Conservation (phyloP, 2,329 filamentous ascomycete species). For the Hymenotorrendiella dingleyae region DNA sequence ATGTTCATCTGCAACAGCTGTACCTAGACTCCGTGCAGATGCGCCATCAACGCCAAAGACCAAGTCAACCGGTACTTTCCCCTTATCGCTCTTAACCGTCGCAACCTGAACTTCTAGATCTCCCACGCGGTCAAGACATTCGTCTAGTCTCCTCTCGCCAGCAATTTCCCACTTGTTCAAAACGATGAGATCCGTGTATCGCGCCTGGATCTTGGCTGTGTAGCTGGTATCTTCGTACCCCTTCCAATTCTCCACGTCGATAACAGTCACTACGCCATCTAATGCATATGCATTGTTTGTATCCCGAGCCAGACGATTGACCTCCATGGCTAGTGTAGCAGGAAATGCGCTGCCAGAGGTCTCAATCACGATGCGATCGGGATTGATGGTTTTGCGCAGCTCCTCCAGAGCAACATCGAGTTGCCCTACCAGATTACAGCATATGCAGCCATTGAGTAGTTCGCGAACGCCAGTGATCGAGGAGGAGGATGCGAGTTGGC, state of each 20-base stretch:
- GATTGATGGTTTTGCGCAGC: constrained; percentile 52
- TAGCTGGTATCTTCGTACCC: constrained; percentile 67
- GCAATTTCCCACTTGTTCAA: constrained; percentile 69
- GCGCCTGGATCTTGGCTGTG: constrained; percentile 66
- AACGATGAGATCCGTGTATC: constrained; percentile 66
- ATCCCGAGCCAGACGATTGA: constrained; percentile 55
- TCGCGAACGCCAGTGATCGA: constrained; percentile 88
- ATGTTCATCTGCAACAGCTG: constrained; percentile 27
- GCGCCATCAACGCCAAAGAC: constrained; percentile 85
- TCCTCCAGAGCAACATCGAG: constrained; percentile 74
- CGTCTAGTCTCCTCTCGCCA: constrained; percentile 55
- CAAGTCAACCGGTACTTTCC: constrained; percentile 70
- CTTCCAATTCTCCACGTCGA: constrained; percentile 72
- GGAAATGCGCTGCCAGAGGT: constrained; percentile 65
- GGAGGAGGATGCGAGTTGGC: constrained; percentile 75
- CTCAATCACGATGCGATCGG: constrained; percentile 89
- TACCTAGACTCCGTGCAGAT: constrained; percentile 53
- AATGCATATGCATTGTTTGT: constrained; percentile 52
- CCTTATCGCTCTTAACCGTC: constrained; percentile 79
- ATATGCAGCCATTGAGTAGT: constrained; percentile 94
- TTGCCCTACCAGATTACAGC: constrained; percentile 95
- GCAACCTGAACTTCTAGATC: constrained; percentile 62
- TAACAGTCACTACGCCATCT: constrained; percentile 65
- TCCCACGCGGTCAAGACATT: constrained; percentile 59
- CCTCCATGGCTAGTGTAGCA: constrained; percentile 65